Base-by-base conservation (phyloP, 2,329 filamentous ascomycete species). In the Colletotrichum sp. region DNA sequence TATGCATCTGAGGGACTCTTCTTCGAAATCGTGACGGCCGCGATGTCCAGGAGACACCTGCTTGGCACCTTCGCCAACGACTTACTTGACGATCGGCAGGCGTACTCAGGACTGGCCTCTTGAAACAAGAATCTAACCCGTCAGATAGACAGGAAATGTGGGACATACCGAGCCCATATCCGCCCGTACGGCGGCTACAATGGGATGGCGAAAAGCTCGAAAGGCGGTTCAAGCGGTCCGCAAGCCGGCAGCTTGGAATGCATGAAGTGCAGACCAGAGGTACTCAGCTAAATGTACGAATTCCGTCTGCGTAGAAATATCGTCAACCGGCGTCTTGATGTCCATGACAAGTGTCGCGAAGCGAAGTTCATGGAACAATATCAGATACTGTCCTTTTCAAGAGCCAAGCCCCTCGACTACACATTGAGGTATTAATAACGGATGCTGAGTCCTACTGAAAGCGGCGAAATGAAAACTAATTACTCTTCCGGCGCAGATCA, bases 11-110 rank as follows among this genome's bases (percentile, higher is more conserved):
- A 1, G 15, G 1, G 49, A 52, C 49, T n/a, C n/a, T 21, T 52
- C 16, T 21, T 52, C 0, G 3, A n/a, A 18, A 52, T 18, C 5
- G 8, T 52, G 1, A 52, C 49, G 7, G 0, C 1, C 7, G 1
- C 49, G n/a, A 52, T 18, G 16, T 0, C 49, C 1, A 2, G 1
- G 49, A 52, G 12, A 9, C 3, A 21, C 21, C 0, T 52, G 7
- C 4, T 52, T 2, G 21, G 1, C 10, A 9, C 49, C 18, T 52
- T 21, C n/a, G 49, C 9, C n/a, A n/a, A n/a, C 16, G 1, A 52
- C 8, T 6, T 21, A 2, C 12, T 9, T 52, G n/a, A 18, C 49
- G 49, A 52, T 4, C 16, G 7, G 44, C 8, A 12, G 15, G 49
- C 16, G 3, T 5, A 10, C 13, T 52, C 1, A 52, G n/a, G 49